These are phyloP conservation scores for Casuarina equisetifolia DNA, from an alignment of 306 rosid genomes.

Conservation along the genomic window DNA sequence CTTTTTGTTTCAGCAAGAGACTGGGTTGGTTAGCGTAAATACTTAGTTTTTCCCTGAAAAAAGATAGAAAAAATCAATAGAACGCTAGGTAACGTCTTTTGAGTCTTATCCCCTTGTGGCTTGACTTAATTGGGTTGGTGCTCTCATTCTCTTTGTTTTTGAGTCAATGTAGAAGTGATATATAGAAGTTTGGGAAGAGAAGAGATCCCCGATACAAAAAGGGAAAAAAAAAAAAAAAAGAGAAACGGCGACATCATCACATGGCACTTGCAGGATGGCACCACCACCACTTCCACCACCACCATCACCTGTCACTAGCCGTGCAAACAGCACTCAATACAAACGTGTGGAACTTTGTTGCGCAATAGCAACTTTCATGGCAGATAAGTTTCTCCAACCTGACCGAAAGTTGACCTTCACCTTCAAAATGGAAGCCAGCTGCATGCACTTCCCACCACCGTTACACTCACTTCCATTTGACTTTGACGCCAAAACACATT, in stretches of 20 bases:
- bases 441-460: slow-evolving; percentile 28
- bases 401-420: slow-evolving; percentile 8
- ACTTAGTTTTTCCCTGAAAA: no score
- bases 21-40: no score
- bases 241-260: background rate
- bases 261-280: slow-evolving; percentile 8
- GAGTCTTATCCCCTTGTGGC: no score
- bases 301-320: slow-evolving; percentile 25
- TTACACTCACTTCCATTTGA: slow-evolving; percentile 22
- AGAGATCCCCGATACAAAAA: no score
- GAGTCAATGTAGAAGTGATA: no score
- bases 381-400: slow-evolving; percentile 33
- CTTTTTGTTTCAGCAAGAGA: no score
- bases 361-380: slow-evolving; percentile 16
- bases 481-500: background rate
- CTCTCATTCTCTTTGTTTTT: no score
- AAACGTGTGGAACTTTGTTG: slow-evolving; percentile 20
- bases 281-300: slow-evolving; percentile 14
- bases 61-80: no score
- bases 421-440: slow-evolving; percentile 41
- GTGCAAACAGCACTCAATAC: slow-evolving; percentile 34
- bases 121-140: no score
- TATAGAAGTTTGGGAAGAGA: no score
- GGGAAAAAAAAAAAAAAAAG: background rate
- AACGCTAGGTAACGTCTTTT: no score